Conservation (phyloP, 225 moss, liverwort and hornwort species). For the Anthoceros angustus region DNA sequence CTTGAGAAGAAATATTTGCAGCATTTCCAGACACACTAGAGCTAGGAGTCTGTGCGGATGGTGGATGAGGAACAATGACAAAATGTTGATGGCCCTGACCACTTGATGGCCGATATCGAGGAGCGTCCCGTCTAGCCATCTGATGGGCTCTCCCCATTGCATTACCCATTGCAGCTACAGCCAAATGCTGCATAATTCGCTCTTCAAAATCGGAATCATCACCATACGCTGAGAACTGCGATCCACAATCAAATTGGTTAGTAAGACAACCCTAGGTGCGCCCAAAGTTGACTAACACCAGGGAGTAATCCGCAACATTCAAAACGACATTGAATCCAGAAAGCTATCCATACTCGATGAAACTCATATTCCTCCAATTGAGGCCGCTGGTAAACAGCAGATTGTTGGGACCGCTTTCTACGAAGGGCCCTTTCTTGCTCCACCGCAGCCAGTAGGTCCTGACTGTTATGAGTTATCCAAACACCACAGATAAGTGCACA, state of each 20-base stretch:
- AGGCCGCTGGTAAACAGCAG: conserved; percentile 31
- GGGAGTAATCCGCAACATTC: conserved; percentile 10
- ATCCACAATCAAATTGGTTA: conserved; percentile 8
- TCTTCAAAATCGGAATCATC: conserved; percentile 30
- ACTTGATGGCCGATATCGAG: conserved; percentile 19
- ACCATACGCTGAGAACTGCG: conserved; percentile 14
- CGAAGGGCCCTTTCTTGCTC: conserved; percentile 47
- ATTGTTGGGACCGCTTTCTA: conserved; percentile 33
- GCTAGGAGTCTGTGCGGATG: conserved; percentile 12
- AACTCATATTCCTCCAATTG: conserved; percentile 49
- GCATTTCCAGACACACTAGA: conserved; percentile 8
- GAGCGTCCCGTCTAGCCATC: conserved; percentile 19
- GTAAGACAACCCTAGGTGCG: neutral
- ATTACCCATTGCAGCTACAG: conserved; percentile 20
- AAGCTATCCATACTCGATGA: conserved; percentile 25
- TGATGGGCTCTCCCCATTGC: conserved; percentile 26
- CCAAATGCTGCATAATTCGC: conserved; percentile 33
- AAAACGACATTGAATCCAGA: conserved; percentile 10
- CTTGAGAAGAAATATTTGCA: conserved; percentile 7
- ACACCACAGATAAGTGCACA: neutral
- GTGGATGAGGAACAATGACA: conserved; percentile 17
- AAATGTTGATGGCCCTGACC: conserved; percentile 26
- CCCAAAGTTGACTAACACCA: neutral
- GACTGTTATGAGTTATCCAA: conserved; percentile 15
- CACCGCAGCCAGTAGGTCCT: conserved; percentile 47